Base-by-base conservation (phyloP, 345 rosid species). In the Eucalyptus brandiana region DNA sequence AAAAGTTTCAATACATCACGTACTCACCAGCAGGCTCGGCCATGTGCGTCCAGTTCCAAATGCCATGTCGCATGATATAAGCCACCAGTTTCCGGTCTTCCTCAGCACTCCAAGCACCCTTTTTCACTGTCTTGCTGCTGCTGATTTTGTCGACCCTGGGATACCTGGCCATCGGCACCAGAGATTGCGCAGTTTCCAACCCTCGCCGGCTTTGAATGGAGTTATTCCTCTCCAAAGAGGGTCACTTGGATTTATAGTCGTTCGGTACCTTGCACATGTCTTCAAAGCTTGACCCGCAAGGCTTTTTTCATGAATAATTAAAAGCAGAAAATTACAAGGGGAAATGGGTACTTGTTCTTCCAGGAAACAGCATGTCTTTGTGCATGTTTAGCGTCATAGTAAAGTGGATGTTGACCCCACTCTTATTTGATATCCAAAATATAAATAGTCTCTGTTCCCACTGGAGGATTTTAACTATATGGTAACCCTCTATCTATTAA, bases 1-100 rank as follows among this genome's bases (percentile, higher is more conserved):
- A 44, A 28, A 53, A 53, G 26, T 21, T 53, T 53, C 5, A 53
- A 53, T 53, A 53, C 2, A 53, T 53, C 58, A 53, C 58, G 58
- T 4, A 1, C 28, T 44, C 37, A 89, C 91, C 89, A 6, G 91
- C 91, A 10, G 87, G 76, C 26, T 47, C 28, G 47, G 91, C 87
- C 91, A 89, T 89, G n/a, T 89, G 88, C 34, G 80, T 89, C 90
- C 90, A 89, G 87, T 87, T 89, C 90, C 90, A 89, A 49, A 89
- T 76, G 47, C 88, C 88, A 76, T 87, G 87, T 54, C 88, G 56
- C 54, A 19, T 49, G 49, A 89, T 76, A 48, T 89, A 89, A 53
- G 90, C 80, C 16, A 89, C 54, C 53, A 89, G 58, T 69, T 89
- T 89, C 45, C 80, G 30, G 87, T 89, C 90, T 87, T 89, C 90